Base-by-base conservation (phyloP, 1,284 basidiomycete species). In the Inonotus hispidus region DNA sequence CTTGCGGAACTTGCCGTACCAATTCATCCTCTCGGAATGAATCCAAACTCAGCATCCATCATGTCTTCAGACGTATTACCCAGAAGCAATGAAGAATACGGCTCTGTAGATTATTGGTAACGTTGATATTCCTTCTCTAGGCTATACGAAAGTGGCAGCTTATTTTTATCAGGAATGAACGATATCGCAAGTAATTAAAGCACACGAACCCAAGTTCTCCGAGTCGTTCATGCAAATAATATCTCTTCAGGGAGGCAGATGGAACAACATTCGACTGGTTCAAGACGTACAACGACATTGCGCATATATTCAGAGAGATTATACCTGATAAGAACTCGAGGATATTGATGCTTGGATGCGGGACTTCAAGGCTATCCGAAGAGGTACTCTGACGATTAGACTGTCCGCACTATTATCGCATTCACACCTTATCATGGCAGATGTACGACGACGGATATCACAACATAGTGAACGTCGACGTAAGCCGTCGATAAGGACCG, bases 371-470 rank as follows among this genome's bases (percentile, higher is more conserved):
- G 58, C 74, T 95, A 45, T 90, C 89, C 10, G 83, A 89, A 73
- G 84, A 90, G 65, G 89, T 88, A 65, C 23, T n/a, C n/a, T n/a
- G n/a, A n/a, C 77, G 68, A 2, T 16, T 5, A 49, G n/a, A 49
- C 23, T 23, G 14, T 2, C 11, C 47, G 25, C 11, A 14, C 46
- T 52, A 6, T 53, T 35, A 23, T 49, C 47, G 8, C 47, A 49
- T 23, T 49, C 23, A 27, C 6, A 32, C 25, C 41, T 8, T 2
- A 27, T n/a, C 19, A 16, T 21, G 8, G 14, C 60, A 93, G 90
- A 92, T 96, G 90, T 96, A 92, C 75, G 90, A 93, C 65, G 90
- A 92, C 66, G 93, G 92, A 0, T 96, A 91, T 72, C 83, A 77
- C 63, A 85, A 90, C 65, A 90, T 97, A 62, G 83, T 90, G 66